Evolutionary conservation across 2,329 filamentous ascomycete species (phyloP).

Genomic region (Hypoxylon sp.): DNA sequence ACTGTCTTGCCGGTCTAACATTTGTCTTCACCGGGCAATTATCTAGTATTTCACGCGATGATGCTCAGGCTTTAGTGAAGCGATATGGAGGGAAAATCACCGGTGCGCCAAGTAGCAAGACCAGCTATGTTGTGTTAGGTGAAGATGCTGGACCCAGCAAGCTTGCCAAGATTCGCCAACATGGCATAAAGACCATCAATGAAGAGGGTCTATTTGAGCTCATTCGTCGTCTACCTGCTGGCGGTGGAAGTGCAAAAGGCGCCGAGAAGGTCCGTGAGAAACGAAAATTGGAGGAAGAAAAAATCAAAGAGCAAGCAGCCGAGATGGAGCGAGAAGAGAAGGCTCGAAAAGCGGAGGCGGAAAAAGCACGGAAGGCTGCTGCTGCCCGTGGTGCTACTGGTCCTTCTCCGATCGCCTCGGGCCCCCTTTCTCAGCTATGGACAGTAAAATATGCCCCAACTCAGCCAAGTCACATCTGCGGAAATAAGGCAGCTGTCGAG

Average conservation of each 20-base stretch:
- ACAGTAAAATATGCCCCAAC: constrained; percentile 96
- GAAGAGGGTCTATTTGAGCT: constrained; percentile 93
- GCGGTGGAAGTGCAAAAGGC: constrained; percentile 89
- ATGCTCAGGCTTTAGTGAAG: constrained; percentile 89
- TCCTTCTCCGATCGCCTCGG: constrained; percentile 57
- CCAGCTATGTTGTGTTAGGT: constrained; percentile 92
- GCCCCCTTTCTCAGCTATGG: constrained; percentile 79
- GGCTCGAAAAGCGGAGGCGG: constrained; percentile 65
- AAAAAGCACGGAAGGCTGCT: constrained; percentile 68
- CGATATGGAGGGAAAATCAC: constrained; percentile 94
- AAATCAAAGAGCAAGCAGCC: constrained; percentile 82
- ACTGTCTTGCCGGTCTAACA: constrained; percentile 88
- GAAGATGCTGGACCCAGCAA: constrained; percentile 95
- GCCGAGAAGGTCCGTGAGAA: constrained; percentile 89
- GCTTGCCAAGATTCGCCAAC: constrained; percentile 84
- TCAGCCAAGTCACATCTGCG: constrained; percentile 88
- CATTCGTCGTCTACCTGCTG: constrained; percentile 83
- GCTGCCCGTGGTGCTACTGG: constrained; percentile 60
- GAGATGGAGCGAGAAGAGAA: constrained; percentile 90
- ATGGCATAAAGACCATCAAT: constrained; percentile 91
- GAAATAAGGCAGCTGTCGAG: constrained; percentile 92
- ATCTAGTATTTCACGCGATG: constrained; percentile 83
- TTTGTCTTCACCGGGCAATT: constrained; percentile 97
- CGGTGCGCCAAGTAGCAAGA: constrained; percentile 88
- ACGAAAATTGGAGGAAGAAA: constrained; percentile 85